Conservation (phyloP, 352 stramenopile species). For the Phytophthora chlamydospora region DNA sequence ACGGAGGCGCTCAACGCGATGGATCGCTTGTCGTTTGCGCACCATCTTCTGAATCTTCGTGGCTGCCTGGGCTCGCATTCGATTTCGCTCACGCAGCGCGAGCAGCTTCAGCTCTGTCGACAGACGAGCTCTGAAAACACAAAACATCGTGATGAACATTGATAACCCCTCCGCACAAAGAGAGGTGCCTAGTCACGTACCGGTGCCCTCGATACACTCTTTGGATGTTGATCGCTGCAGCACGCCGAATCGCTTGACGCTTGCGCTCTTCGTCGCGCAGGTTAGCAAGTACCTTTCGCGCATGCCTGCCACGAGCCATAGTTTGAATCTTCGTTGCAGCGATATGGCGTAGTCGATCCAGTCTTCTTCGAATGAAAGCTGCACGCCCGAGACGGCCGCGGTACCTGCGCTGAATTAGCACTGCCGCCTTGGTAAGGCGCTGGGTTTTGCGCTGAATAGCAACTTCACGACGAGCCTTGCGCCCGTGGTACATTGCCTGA, state of each 20-base stretch:
- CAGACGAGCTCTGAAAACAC: slow-evolving; percentile 47
- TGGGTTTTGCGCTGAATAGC: slow-evolving; percentile 23
- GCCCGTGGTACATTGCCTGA: slow-evolving; percentile 65
- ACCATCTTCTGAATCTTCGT: slow-evolving; percentile 73
- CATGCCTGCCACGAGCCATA: slow-evolving; percentile 46
- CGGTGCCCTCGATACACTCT: slow-evolving; percentile 75
- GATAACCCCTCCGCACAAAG: neutral
- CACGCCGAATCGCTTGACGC: slow-evolving; percentile 40
- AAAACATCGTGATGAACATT: slow-evolving; percentile 2
- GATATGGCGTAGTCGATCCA: slow-evolving; percentile 54
- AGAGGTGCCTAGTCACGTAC: slow-evolving; percentile 26
- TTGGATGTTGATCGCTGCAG: slow-evolving; percentile 64
- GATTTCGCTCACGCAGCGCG: slow-evolving; percentile 64
- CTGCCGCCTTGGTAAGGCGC: slow-evolving; percentile 48
- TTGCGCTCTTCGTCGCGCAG: slow-evolving; percentile 42
- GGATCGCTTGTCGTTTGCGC: slow-evolving; percentile 54
- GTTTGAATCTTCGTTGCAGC: slow-evolving; percentile 66
- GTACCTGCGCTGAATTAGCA: slow-evolving; percentile 73
- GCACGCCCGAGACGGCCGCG: slow-evolving; percentile 69
- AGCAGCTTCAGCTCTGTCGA: slow-evolving; percentile 75
- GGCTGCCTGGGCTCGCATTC: slow-evolving; percentile 51
- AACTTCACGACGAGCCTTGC: slow-evolving; percentile 50
- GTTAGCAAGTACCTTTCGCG: slow-evolving; percentile 36
- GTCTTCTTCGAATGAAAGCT: slow-evolving; percentile 60
- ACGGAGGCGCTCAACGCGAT: slow-evolving; percentile 38